Evolutionary conservation across 2,329 filamentous ascomycete species (phyloP).

Genomic region (Hymenotorrendiella dingleyae): DNA sequence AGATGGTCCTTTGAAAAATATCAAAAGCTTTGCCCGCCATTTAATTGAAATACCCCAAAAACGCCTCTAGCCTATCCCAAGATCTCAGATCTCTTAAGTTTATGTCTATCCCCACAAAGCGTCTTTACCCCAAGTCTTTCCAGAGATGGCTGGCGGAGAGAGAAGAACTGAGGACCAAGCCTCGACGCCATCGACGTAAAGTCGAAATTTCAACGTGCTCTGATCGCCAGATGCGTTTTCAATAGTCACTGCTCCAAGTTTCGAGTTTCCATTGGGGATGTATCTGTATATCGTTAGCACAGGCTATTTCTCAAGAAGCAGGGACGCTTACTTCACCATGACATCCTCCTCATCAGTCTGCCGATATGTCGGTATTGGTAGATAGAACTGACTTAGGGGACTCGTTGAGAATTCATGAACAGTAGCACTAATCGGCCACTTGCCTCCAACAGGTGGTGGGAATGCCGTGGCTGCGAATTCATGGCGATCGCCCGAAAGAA

Average conservation of each 20-base stretch:
- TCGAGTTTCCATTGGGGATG: conserved; percentile 78
- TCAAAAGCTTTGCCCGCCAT: no score
- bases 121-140: conserved; percentile 24
- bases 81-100: background rate
- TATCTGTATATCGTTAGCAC: conserved; percentile 46
- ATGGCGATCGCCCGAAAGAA: conserved; percentile 90
- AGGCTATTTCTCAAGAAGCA: background rate
- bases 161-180: conserved; percentile 62
- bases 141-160: conserved; percentile 35
- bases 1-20: no score
- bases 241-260: conserved; percentile 81
- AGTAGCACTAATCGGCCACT: conserved; percentile 56
- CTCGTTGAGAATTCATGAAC: conserved; percentile 91
- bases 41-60: no score
- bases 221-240: conserved; percentile 58
- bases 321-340: conserved; percentile 64
- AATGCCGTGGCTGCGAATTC: conserved; percentile 90
- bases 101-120: conserved; percentile 26
- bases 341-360: conserved; percentile 80
- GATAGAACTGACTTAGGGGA: conserved; percentile 89
- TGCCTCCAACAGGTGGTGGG: conserved; percentile 53
- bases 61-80: background rate
- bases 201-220: conserved; percentile 70
- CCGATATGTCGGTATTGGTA: conserved; percentile 75
- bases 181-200: conserved; percentile 78